Conservation (phyloP, 331 rosid species). For the Arachis monticola region DNA sequence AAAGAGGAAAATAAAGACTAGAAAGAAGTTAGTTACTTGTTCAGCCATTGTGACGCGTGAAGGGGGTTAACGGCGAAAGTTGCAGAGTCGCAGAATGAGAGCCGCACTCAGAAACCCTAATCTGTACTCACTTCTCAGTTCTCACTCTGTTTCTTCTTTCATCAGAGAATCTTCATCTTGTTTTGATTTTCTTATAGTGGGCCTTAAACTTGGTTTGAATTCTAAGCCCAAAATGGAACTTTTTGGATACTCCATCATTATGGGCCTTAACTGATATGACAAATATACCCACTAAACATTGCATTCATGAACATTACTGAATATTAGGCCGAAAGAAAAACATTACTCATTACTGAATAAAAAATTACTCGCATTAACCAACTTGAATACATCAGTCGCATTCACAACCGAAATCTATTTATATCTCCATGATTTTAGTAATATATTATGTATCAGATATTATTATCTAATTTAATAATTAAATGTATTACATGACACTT, state of each 20-base stretch:
- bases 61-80: not conserved
- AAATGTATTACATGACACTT: no score
- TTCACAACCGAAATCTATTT: no score
- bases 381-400: no score
- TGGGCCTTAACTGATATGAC: no score
- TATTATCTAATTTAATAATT: no score
- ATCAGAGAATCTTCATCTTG: not conserved
- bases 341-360: no score
- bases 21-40: constrained; percentile 33
- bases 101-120: constrained; percentile 47
- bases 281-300: no score
- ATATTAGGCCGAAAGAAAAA: no score
- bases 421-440: no score
- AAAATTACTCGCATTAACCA: no score
- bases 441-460: no score
- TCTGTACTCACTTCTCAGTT: not conserved
- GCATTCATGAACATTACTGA: no score
- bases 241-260: not conserved
- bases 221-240: not conserved
- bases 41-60: constrained; percentile 49
- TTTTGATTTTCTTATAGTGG: not conserved
- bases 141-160: not conserved
- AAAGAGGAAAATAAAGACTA: not conserved
- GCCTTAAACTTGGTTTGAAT: not conserved
- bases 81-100: not conserved